These are phyloP conservation scores for Fusarium beomiforme DNA, from an alignment of 2,329 filamentous ascomycete species.

Conservation along the genomic window DNA sequence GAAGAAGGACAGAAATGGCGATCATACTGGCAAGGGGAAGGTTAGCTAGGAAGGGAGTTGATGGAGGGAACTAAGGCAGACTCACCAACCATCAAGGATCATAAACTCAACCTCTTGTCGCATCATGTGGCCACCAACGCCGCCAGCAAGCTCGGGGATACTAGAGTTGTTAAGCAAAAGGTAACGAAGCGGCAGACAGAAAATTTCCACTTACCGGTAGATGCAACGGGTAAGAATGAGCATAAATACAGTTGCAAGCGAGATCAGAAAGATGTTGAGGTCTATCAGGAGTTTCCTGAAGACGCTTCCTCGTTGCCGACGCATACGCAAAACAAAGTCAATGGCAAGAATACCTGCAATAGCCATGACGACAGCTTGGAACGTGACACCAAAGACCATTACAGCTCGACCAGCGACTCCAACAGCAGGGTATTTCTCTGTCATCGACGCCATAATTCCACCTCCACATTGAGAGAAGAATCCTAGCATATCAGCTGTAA, in stretches of 20 bases:
- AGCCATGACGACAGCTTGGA: not conserved
- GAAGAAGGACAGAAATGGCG: not conserved
- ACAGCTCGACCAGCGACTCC: not conserved
- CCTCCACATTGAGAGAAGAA: not conserved
- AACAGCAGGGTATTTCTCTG: not conserved
- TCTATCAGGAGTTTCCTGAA: not conserved
- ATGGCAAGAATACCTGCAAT: not conserved
- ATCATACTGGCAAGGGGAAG: not conserved
- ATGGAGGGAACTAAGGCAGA: not conserved
- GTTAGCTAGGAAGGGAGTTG: accelerated
- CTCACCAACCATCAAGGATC: not conserved
- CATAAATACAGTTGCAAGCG: not conserved
- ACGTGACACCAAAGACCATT: not conserved
- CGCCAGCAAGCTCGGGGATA: not conserved
- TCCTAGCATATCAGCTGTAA: not conserved
- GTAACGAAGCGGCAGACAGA: accelerated
- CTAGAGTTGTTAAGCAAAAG: not conserved
- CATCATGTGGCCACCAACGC: not conserved
- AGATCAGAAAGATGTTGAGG: not conserved
- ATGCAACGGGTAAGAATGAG: not conserved
- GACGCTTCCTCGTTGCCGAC: not conserved
- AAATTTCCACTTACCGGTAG: not conserved
- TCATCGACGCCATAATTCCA: not conserved
- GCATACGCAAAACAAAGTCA: not conserved
- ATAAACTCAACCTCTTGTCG: not conserved